Percentiles rank a stretch among this genome's conserved stretches.
phyloP scores from a whole-genome alignment of 2,329 filamentous ascomycete species.

The Hypoxylon sp. region DNA sequence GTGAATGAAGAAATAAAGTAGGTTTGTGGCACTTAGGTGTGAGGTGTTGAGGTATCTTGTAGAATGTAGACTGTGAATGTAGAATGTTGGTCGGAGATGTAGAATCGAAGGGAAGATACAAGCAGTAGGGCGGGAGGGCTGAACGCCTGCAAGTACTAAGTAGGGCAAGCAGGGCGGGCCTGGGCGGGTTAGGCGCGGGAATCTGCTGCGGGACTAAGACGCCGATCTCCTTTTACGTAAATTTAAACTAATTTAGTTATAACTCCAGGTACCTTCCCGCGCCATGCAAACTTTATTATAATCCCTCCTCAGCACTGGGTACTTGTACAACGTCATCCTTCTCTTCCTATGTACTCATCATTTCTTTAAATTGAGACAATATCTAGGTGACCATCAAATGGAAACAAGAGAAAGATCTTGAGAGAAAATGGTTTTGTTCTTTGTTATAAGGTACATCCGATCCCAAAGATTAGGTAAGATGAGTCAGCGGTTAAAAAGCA shows the following conservation, averaged over 20 bases:
- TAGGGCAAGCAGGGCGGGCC: constrained; percentile 1
- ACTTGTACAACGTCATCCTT: not conserved
- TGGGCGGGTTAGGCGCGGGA: constrained; percentile 23
- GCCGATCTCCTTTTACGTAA: constrained; percentile 24
- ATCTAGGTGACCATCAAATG: not conserved
- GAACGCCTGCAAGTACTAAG: constrained; percentile 22
- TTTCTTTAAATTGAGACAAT: not conserved
- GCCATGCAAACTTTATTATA: not conserved
- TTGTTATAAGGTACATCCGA: not conserved
- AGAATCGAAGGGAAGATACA: constrained; percentile 28
- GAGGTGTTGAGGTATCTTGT: constrained; percentile 1
- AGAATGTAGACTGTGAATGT: not conserved
- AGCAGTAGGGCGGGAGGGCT: constrained; percentile 31
- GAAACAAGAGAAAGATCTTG: not conserved
- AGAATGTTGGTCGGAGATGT: not conserved
- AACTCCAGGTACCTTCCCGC: not conserved
- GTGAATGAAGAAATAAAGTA: not conserved
- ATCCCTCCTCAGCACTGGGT: not conserved
- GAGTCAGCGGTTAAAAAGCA: constrained; percentile 1
- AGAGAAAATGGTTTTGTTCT: not conserved
- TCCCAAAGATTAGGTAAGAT: not conserved
- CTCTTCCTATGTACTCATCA: not conserved
- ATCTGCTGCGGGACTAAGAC: constrained; percentile 20
- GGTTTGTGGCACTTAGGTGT: not conserved
- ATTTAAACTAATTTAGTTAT: not conserved